Evolutionary conservation across 495 filamentous ascomycete genomes (phyloP).

Genomic region (Aspergillus haitiensis): DNA sequence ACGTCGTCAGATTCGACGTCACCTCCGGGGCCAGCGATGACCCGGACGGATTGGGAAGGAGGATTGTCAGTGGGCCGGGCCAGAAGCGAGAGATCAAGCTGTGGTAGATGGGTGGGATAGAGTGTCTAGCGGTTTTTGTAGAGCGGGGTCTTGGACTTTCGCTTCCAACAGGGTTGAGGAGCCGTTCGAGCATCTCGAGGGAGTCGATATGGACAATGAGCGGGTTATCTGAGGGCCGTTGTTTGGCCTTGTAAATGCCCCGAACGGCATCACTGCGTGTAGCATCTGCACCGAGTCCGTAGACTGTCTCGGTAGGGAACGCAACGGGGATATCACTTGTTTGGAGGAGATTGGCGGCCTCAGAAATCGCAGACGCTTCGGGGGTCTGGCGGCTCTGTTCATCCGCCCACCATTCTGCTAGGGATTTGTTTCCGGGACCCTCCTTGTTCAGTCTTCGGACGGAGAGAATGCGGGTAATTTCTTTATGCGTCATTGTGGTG

Average conservation of each 20-base stretch:
- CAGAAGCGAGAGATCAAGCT: slow-evolving; percentile 82
- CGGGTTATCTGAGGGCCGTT: slow-evolving; percentile 88
- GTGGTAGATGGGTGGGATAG: slow-evolving; percentile 78
- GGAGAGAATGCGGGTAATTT: slow-evolving; percentile 41
- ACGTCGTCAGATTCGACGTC: slow-evolving; percentile 77
- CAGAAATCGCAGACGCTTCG: slow-evolving; percentile 41
- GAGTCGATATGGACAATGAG: slow-evolving; percentile 91
- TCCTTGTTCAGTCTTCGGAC: slow-evolving; percentile 43
- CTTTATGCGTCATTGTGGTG: slow-evolving; percentile 22
- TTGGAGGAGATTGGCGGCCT: slow-evolving; percentile 62
- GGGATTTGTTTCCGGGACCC: slow-evolving; percentile 39
- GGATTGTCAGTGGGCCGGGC: slow-evolving; percentile 92
- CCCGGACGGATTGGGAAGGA: slow-evolving; percentile 71
- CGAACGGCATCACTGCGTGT: slow-evolving; percentile 80
- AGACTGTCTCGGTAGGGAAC: slow-evolving; percentile 98
- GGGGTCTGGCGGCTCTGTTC: slow-evolving; percentile 39
- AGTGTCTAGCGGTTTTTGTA: slow-evolving; percentile 34
- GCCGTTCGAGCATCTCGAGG: slow-evolving; percentile 68
- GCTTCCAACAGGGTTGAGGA: slow-evolving; percentile 48
- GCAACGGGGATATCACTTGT: slow-evolving; percentile 74
- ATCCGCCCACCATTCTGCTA: slow-evolving; percentile 49
- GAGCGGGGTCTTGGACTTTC: slow-evolving; percentile 20
- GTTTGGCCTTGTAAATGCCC: slow-evolving; percentile 89
- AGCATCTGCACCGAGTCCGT: slow-evolving; percentile 93
- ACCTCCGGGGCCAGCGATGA: slow-evolving; percentile 81